Conservation (phyloP, 257 asterid species). For the Catharanthus roseus region DNA sequence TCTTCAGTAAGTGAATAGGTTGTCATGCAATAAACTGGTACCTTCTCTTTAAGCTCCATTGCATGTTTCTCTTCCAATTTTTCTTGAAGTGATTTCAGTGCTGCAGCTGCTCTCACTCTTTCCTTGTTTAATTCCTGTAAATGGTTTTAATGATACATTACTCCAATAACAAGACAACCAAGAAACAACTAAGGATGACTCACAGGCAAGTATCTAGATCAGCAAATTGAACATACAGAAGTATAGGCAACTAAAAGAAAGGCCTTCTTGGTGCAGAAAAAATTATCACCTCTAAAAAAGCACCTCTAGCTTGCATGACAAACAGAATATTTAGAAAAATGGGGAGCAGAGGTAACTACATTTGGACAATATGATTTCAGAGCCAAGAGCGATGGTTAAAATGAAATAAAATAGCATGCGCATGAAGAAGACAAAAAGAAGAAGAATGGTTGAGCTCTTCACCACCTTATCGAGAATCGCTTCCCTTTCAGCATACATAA, state of each 20-base stretch:
- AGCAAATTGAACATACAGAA: background rate
- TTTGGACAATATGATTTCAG: background rate
- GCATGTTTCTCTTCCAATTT: slow-evolving; percentile 55
- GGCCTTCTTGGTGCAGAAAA: background rate
- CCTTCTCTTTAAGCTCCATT: slow-evolving; percentile 76
- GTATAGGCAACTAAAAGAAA: background rate
- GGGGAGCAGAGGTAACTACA: background rate
- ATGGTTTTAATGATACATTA: slow-evolving; percentile 12
- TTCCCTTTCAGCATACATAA: slow-evolving; percentile 99
- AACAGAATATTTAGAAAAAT: background rate
- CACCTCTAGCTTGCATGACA: background rate
- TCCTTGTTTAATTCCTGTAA: slow-evolving; percentile 79
- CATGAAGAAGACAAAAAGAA: slow-evolving; percentile 14
- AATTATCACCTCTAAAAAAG: background rate
- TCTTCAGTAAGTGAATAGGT: no score
- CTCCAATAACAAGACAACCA: slow-evolving; percentile 16
- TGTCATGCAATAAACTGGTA: slow-evolving; percentile 18
- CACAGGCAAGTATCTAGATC: background rate
- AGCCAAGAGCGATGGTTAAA: background rate
- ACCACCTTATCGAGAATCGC: slow-evolving; percentile 82
- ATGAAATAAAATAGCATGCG: slow-evolving; percentile 12
- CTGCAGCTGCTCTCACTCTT: slow-evolving; percentile 71
- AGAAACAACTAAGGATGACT: slow-evolving; percentile 4
- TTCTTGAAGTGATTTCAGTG: slow-evolving; percentile 85
- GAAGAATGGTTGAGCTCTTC: slow-evolving; percentile 12